Percentiles rank a stretch among this genome's conserved stretches.
Evolutionary conservation across 2,329 filamentous ascomycete species (phyloP).

Genomic region (Herpotrichia juniperi): DNA sequence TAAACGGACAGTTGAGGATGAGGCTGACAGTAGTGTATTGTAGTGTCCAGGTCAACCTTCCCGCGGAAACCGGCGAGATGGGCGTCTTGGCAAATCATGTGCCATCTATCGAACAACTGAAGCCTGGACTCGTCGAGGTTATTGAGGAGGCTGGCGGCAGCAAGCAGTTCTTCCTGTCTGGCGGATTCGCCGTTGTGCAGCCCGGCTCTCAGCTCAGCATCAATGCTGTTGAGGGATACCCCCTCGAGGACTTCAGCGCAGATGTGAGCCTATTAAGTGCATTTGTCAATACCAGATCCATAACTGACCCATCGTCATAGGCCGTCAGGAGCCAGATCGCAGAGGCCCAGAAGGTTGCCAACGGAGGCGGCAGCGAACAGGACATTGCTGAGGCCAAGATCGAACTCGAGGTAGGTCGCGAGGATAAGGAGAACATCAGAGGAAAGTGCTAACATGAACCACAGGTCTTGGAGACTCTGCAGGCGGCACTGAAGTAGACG

Average conservation of each 20-base stretch:
- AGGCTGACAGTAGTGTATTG: conserved; percentile 37
- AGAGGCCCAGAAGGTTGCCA: conserved; percentile 94
- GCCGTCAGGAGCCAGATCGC: conserved; percentile 87
- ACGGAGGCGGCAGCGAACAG: conserved; percentile 89
- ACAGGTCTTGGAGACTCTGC: conserved; percentile 82
- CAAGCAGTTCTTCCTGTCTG: conserved; percentile 99
- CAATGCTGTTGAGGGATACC: conserved; percentile 95
- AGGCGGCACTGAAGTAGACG: conserved; percentile 79
- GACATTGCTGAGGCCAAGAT: conserved; percentile 99
- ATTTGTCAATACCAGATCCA: background rate
- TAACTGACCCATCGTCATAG: conserved; percentile 42
- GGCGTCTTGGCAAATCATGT: conserved; percentile 99
- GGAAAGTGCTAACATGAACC: conserved; percentile 42
- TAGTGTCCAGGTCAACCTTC: conserved; percentile 97
- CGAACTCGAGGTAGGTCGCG: conserved; percentile 82
- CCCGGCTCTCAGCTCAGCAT: conserved; percentile 95
- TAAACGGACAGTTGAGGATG: background rate
- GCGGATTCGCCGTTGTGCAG: conserved; percentile 96
- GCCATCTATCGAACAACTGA: conserved; percentile 97
- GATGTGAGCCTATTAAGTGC: conserved; percentile 59
- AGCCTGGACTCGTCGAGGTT: conserved; percentile 93
- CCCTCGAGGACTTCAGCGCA: conserved; percentile 93
- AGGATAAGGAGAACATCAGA: background rate
- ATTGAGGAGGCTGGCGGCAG: conserved; percentile 86
- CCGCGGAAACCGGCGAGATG: conserved; percentile 98